Percentiles rank a stretch among this genome's conserved stretches.
Evolutionary conservation across 257 asterid species (phyloP).

Genomic region (Ballota nigra): DNA sequence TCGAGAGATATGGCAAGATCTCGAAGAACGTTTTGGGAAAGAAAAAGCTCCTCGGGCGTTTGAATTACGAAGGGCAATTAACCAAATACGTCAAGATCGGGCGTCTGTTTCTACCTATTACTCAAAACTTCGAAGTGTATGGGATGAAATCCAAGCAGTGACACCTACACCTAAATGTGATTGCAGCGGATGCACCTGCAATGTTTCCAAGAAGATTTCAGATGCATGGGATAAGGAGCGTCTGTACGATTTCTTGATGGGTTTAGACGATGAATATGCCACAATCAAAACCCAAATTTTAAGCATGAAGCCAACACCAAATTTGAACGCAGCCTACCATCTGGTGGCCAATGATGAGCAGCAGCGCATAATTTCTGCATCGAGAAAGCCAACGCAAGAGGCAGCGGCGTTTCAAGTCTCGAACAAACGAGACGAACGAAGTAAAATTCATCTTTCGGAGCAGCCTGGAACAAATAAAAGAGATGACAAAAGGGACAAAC

Average conservation of each 20-base stretch:
- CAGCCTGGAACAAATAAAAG: background rate
- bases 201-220: background rate
- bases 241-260: background rate
- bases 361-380: background rate
- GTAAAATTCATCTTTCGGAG: background rate
- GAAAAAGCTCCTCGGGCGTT: background rate
- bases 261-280: no score
- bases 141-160: no score
- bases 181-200: background rate
- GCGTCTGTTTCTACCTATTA: background rate
- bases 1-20: background rate
- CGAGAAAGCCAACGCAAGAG: background rate
- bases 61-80: background rate
- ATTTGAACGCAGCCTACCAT: background rate
- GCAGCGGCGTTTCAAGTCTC: background rate
- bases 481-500: background rate
- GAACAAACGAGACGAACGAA: background rate
- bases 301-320: background rate
- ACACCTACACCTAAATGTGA: background rate
- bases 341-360: background rate
- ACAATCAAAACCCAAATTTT: background rate
- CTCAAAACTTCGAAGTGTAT: background rate
- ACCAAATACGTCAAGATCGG: background rate
- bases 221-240: background rate
- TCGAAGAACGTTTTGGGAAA: background rate